Evolutionary conservation across 331 rosid species (phyloP).

Genomic region (Rhamnella rubrinervis): DNA sequence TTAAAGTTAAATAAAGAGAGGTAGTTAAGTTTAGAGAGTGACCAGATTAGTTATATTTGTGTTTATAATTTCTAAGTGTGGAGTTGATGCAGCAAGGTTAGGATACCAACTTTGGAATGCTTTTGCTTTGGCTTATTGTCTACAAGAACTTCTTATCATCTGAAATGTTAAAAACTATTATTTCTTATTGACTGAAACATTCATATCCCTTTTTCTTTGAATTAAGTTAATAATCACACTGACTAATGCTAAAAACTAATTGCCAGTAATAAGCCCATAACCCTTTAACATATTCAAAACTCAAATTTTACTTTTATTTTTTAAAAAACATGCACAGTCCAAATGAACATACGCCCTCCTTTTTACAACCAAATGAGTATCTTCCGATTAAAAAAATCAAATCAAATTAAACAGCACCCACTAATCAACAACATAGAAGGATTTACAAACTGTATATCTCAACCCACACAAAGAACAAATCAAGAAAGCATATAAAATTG

Average conservation of each 20-base stretch:
- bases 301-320: background rate
- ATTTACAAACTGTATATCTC: background rate
- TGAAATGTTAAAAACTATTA: constrained; percentile 8
- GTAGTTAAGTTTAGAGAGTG: no score
- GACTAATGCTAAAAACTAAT: background rate
- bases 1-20: no score
- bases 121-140: background rate
- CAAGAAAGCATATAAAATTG: background rate
- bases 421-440: background rate
- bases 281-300: background rate
- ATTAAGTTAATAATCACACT: background rate
- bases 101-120: background rate
- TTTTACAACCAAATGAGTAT: background rate
- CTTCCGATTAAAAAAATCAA: no score
- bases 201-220: background rate
- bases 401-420: constrained; percentile 7
- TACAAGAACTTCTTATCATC: background rate
- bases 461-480: constrained; percentile 6
- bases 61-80: background rate
- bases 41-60: no score
- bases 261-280: no score
- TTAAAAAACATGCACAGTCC: no score
- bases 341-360: background rate
- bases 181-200: background rate
- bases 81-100: background rate